These are phyloP conservation scores for Ceriops decandra DNA, from an alignment of 345 rosid species.

Conservation along the genomic window DNA sequence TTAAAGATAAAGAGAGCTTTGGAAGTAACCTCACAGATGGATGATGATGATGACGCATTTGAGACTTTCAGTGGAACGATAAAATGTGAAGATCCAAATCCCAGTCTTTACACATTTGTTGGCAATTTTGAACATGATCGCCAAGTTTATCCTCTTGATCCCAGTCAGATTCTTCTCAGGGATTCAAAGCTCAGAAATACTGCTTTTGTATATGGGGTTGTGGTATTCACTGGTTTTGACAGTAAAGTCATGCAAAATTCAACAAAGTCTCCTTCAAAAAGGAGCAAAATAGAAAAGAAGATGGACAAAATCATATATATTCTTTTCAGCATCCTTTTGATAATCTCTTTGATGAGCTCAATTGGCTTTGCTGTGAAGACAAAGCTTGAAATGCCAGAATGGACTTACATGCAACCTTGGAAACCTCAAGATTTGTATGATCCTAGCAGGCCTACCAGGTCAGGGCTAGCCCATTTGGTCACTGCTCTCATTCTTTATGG, in stretches of 20 bases:
- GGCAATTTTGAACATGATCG: constrained; percentile 69
- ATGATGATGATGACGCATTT: constrained; percentile 66
- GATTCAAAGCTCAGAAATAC: constrained; percentile 97
- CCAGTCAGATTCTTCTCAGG: constrained; percentile 87
- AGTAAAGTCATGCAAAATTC: constrained; percentile 96
- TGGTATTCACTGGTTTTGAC: constrained; percentile 82
- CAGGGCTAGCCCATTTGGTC: constrained; percentile 77
- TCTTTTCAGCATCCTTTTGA: constrained; percentile 67
- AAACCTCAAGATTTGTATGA: constrained; percentile 48
- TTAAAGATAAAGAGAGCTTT: constrained; percentile 79
- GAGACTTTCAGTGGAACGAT: constrained; percentile 54
- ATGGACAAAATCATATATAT: constrained; percentile 89
- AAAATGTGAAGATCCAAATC: constrained; percentile 93
- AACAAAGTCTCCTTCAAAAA: constrained; percentile 81
- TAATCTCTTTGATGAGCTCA: constrained; percentile 73
- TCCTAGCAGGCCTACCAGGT: constrained; percentile 49
- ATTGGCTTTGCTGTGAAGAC: constrained; percentile 83
- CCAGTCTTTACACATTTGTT: constrained; percentile 79
- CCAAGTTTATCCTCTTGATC: constrained; percentile 67
- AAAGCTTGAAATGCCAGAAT: constrained; percentile 64
- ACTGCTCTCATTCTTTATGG: constrained; percentile 97
- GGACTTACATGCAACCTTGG: constrained; percentile 75
- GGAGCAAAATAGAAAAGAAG: constrained; percentile 76
- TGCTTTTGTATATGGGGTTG: constrained; percentile 69
- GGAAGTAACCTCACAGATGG: constrained; percentile 62